Evolutionary conservation across 345 rosid genomes (phyloP).

Genomic region (Eucalyptus pumila): DNA sequence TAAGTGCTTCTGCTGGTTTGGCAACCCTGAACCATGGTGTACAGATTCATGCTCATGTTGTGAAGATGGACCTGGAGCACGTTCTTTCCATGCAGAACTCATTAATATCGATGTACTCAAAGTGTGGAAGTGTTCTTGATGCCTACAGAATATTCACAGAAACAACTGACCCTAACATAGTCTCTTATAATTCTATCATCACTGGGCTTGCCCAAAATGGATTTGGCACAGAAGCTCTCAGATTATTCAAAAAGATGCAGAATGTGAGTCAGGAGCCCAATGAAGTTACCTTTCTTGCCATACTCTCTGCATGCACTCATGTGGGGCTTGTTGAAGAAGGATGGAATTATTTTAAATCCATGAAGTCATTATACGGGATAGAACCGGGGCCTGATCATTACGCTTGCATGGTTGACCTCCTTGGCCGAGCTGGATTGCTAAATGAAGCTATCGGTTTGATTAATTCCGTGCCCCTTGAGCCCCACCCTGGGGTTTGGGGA

Average conservation of each 20-base stretch:
- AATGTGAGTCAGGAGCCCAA: constrained; percentile 41
- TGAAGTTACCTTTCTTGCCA: constrained; percentile 52
- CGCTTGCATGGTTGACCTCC: constrained; percentile 74
- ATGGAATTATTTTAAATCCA: constrained; percentile 42
- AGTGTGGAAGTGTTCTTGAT: constrained; percentile 58
- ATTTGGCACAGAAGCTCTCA: constrained; percentile 38
- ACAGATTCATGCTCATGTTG: constrained; percentile 44
- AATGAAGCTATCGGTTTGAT: constrained; percentile 50
- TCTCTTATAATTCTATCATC: constrained; percentile 71
- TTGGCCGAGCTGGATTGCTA: constrained; percentile 61
- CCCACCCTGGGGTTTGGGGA: constrained; percentile 81
- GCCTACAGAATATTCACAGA: constrained; percentile 34
- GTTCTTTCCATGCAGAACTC: constrained; percentile 54
- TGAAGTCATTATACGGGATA: constrained; percentile 30
- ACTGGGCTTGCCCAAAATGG: constrained; percentile 67
- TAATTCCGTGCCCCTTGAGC: constrained; percentile 36
- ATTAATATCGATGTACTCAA: constrained; percentile 59
- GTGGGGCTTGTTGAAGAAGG: constrained; percentile 60
- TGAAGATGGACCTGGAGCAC: constrained; percentile 30
- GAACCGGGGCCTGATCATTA: constrained; percentile 70
- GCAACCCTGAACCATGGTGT: constrained; percentile 44
- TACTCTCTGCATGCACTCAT: constrained; percentile 67
- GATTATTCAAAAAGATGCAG: constrained; percentile 34
- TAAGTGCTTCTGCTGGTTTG: constrained; percentile 62
- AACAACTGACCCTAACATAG: constrained; percentile 33